Conservation (phyloP, 1,284 basidiomycete genomes). For the Cryptococcus sp. region DNA sequence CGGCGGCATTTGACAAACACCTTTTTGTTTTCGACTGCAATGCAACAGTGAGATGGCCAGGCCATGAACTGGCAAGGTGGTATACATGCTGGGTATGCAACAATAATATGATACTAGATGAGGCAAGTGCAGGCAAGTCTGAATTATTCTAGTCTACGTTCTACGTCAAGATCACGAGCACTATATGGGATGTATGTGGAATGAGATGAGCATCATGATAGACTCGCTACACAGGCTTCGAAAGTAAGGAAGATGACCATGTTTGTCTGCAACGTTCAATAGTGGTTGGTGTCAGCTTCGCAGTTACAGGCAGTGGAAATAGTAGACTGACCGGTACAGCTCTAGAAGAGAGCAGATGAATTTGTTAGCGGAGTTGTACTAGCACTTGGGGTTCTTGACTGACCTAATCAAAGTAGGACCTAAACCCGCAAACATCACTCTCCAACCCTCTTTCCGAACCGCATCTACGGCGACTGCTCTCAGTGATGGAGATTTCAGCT, state of each 20-base stretch:
- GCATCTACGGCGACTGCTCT: constrained; percentile 55
- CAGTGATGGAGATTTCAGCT: constrained; percentile 12
- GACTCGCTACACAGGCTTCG: constrained; percentile 45
- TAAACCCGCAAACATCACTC: constrained; percentile 73
- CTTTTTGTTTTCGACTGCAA: too few species aligned
- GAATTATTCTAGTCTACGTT: too few species aligned
- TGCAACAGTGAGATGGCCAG: too few species aligned
- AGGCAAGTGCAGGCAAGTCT: too few species aligned
- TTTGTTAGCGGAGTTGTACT: not conserved
- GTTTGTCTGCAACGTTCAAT: constrained; percentile 37
- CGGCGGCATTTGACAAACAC: too few species aligned
- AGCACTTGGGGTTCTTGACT: constrained; percentile 31
- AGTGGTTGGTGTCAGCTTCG: not conserved
- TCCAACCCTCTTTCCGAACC: constrained; percentile 64
- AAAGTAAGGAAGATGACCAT: constrained; percentile 54
- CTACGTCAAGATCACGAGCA: too few species aligned
- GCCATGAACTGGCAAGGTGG: too few species aligned
- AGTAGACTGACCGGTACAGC: constrained; percentile 37
- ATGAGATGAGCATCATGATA: constrained; percentile 17
- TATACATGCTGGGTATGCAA: too few species aligned
- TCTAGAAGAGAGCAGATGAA: constrained; percentile 14
- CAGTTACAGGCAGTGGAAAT: not conserved
- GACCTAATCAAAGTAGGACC: constrained; percentile 75
- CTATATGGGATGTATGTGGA: too few species aligned
- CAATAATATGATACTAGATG: too few species aligned